Evolutionary conservation across 208 protist species (phyloP).

Genomic region (Acanthamoeba sp.): DNA sequence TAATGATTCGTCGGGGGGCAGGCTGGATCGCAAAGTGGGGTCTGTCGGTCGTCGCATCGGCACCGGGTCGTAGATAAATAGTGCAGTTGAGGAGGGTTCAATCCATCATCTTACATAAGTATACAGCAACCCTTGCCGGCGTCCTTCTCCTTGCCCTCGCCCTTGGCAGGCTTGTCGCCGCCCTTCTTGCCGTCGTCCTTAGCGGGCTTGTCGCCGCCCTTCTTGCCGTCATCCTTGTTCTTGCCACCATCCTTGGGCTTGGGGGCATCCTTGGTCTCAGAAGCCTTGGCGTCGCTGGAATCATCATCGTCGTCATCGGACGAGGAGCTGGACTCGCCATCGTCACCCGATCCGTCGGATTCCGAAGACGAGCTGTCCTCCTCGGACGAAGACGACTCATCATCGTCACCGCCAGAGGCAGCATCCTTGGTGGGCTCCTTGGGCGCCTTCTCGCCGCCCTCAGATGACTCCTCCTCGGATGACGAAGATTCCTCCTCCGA

Average conservation of each 20-base stretch:
- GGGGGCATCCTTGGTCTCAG: neutral
- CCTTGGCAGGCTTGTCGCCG: neutral
- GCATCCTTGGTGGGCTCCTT: constrained; percentile 43
- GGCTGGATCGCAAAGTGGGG: neutral
- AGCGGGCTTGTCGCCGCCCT: neutral
- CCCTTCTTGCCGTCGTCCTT: neutral
- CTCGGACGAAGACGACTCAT: neutral
- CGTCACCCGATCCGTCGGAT: constrained; percentile 1
- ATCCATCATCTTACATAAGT: constrained; percentile 47
- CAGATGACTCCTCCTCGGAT: constrained; percentile 4
- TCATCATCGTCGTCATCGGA: neutral
- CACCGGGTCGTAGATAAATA: neutral
- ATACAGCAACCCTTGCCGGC: constrained; percentile 49
- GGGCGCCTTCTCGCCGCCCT: constrained; percentile 28
- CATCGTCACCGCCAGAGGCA: constrained; percentile 30
- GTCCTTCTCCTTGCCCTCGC: constrained; percentile 12
- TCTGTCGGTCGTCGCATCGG: too few species aligned
- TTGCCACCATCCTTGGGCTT: neutral
- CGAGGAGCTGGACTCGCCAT: constrained; percentile 49
- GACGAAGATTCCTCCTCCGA: neutral
- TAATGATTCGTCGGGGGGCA: too few species aligned
- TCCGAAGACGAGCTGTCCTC: neutral
- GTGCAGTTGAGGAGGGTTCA: neutral
- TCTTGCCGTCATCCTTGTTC: neutral
- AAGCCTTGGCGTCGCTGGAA: neutral